Conservation (phyloP, 2,329 filamentous ascomycete genomes). For the Orbilia quercus region DNA sequence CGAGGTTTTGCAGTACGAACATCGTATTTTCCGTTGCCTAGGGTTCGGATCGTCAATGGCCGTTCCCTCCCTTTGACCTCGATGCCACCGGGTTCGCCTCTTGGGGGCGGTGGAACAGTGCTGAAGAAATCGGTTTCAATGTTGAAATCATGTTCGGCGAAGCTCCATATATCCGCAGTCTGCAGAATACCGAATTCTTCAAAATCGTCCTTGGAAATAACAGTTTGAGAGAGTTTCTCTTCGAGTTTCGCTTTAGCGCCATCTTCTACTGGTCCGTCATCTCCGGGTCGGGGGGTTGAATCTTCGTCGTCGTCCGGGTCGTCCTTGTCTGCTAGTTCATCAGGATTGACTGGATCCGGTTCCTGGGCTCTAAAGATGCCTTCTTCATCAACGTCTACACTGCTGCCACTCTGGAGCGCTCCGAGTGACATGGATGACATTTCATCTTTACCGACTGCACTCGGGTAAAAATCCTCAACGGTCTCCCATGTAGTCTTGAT, state of each 20-base stretch:
- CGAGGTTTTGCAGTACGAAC: conserved; percentile 38
- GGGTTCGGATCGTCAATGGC: conserved; percentile 24
- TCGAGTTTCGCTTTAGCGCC: conserved; percentile 29
- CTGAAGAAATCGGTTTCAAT: conserved; percentile 61
- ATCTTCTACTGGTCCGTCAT: conserved; percentile 63
- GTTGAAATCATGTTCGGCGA: conserved; percentile 62
- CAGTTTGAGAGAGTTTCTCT: conserved; percentile 31
- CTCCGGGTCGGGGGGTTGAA: conserved; percentile 63
- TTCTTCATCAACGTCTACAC: conserved; percentile 74
- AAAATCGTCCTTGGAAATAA: conserved; percentile 39
- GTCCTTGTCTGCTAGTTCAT: conserved; percentile 67
- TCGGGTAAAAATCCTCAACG: conserved; percentile 82
- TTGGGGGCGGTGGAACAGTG: conserved; percentile 40
- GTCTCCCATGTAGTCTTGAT: conserved; percentile 85
- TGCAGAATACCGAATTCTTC: conserved; percentile 45
- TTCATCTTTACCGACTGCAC: conserved; percentile 3
- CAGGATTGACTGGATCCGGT: conserved; percentile 62
- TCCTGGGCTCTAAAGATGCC: conserved; percentile 30
- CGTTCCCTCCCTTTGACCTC: conserved; percentile 25
- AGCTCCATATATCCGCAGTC: conserved; percentile 31
- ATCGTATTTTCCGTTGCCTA: conserved; percentile 36
- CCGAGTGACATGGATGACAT: conserved; percentile 11
- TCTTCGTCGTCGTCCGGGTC: conserved; percentile 66
- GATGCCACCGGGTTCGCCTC: conserved; percentile 16
- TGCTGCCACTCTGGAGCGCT: conserved; percentile 28